Base-by-base conservation (phyloP, 176 grass and related monocot genomes). In the Avena sativa region DNA sequence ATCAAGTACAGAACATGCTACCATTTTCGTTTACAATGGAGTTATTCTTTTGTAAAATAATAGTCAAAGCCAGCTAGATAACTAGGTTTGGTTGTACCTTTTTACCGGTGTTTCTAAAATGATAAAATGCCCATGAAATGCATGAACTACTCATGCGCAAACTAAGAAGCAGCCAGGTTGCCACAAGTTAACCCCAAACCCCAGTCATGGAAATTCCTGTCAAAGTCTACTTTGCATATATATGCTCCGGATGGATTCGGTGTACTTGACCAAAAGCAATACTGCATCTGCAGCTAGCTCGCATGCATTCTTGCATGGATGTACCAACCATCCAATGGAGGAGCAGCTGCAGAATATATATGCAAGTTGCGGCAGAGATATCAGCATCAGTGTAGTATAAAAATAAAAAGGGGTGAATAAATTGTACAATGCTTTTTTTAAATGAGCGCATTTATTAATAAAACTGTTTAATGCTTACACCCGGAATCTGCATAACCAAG, bases 131-230 rank as follows among this genome's bases (percentile, higher is more conserved):
- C 60, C 12, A 68, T 17, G 55, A 43, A 32, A 68, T 26, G 60
- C 25, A 83, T 67, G 61, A 36, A 34, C 36, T 69, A 13, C 38
- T 17, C 79, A 88, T 50, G 61, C 69, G 61, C 16, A 8, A 21
- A 23, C 59, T 81, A 50, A 8, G 44, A 5, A 71, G 34, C 67
- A 71, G 36, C 67, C 40, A 71, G 36, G 17, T 71, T 43, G 67
- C 67, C 67, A 6, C 8, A 26, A 28, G 7, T 36, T 79, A 20
- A 50, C 76, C 78, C 12, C 52, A 71, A 40, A 78, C 50, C 53
- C 63, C 16, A 72, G 25, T 32, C 73, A 16, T 76, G 73, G 73
- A 38, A 36, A 67, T 85, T 66, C 58, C 58, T 65, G 58, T 85
- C 83, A 65, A 66, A 66, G 83, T 16, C 17, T 66, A 69, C 19